These are phyloP conservation scores for Xerocomellus amylosporus DNA, from an alignment of 768 basidiomycete species.

Conservation along the genomic window DNA sequence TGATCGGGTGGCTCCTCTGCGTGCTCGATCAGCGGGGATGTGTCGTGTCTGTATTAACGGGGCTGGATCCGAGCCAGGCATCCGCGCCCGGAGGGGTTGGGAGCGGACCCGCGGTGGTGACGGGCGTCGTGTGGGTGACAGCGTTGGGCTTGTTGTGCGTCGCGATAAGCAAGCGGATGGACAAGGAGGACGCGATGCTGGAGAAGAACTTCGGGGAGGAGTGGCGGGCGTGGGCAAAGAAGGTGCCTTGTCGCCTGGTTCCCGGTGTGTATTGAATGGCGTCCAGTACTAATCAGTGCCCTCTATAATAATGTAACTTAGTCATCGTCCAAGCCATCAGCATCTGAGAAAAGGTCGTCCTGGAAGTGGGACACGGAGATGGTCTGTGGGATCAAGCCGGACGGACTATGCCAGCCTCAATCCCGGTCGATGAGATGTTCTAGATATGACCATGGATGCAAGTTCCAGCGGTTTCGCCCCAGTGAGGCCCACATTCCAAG, in stretches of 20 bases:
- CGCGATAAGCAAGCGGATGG: conserved; percentile 13
- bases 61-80: background rate
- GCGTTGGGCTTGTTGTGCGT: rapidly evolving
- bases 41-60: background rate
- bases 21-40: conserved; percentile 5
- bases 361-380: no score
- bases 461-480: no score
- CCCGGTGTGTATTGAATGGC: conserved; percentile 19
- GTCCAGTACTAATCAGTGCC: no score
- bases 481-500: no score
- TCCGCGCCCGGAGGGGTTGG: no score
- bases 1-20: conserved; percentile 1
- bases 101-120: background rate
- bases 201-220: conserved; percentile 25
- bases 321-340: no score
- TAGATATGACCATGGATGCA: no score
- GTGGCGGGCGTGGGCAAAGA: conserved; percentile 25
- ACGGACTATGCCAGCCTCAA: no score
- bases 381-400: no score
- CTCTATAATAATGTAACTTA: no score
- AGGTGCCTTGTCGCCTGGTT: conserved; percentile 24
- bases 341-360: no score
- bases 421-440: no score
- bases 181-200: conserved; percentile 30
- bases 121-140: background rate